Evolutionary conservation across 2,329 filamentous ascomycete species (phyloP).

Genomic region (Monilinia polystroma): DNA sequence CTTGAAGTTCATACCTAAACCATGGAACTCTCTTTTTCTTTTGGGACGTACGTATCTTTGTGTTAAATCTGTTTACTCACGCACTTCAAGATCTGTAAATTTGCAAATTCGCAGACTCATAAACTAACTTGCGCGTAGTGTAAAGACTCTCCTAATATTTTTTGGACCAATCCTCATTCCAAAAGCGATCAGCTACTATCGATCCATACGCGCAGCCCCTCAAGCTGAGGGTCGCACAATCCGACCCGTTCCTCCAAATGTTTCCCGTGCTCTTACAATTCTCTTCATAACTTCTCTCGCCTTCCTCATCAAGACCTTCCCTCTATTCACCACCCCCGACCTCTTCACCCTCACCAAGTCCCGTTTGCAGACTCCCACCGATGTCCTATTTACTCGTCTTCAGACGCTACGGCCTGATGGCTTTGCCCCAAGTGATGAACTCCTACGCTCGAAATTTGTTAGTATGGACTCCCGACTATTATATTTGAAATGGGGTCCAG

Average conservation of each 20-base stretch:
- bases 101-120: neutral
- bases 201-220: slow-evolving; percentile 50
- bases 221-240: slow-evolving; percentile 49
- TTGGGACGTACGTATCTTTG: slow-evolving; percentile 49
- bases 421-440: slow-evolving; percentile 60
- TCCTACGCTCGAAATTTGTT: slow-evolving; percentile 66
- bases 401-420: slow-evolving; percentile 50
- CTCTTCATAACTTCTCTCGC: slow-evolving; percentile 54
- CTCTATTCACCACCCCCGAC: slow-evolving; percentile 72
- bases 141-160: slow-evolving; percentile 49
- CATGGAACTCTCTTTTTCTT: slow-evolving; percentile 49
- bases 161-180: slow-evolving; percentile 72
- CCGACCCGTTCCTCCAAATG: slow-evolving; percentile 53
- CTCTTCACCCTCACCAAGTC: slow-evolving; percentile 76
- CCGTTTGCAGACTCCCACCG: slow-evolving; percentile 79
- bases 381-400: slow-evolving; percentile 80
- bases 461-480: slow-evolving; percentile 71
- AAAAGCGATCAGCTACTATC: slow-evolving; percentile 63
- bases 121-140: slow-evolving; percentile 38
- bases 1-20: slow-evolving; percentile 22
- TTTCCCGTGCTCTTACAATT: slow-evolving; percentile 58
- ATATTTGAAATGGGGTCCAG: slow-evolving; percentile 80
- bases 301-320: slow-evolving; percentile 63
- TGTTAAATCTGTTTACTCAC: slow-evolving; percentile 37
- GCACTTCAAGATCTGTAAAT: neutral